A percentile compares a stretch with the other conserved stretches of the same genome.
These are phyloP conservation scores for Cercospora sp. DNA, from an alignment of 2,329 filamentous ascomycete species.

Conservation along the genomic window DNA sequence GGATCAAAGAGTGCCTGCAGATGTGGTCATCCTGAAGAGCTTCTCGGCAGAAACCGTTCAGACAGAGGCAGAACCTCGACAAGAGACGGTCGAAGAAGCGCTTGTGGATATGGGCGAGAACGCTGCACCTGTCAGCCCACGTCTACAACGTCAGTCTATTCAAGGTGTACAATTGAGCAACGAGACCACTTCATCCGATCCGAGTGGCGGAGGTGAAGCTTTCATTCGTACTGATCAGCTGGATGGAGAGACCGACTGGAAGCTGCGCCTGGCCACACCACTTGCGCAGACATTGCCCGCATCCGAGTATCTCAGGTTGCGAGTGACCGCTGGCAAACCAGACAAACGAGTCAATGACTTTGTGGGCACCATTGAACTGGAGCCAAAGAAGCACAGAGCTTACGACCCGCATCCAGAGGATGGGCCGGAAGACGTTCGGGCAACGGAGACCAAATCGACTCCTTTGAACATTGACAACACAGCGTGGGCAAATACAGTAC, in stretches of 20 bases:
- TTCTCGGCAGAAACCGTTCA: slow-evolving; percentile 57
- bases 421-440: slow-evolving; percentile 4
- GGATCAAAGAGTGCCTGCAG: slow-evolving; percentile 89
- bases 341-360: slow-evolving; percentile 96
- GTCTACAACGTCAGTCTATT: slow-evolving; percentile 31
- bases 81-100: slow-evolving; percentile 20
- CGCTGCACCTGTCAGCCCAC: slow-evolving; percentile 23
- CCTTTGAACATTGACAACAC: slow-evolving; percentile 94
- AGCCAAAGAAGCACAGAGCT: slow-evolving; percentile 55
- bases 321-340: slow-evolving; percentile 81
- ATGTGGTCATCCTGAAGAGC: slow-evolving; percentile 90
- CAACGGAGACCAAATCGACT: slow-evolving; percentile 49
- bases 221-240: slow-evolving; percentile 97
- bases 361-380: slow-evolving; percentile 78
- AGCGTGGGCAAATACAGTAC: slow-evolving; percentile 96
- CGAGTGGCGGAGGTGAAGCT: slow-evolving; percentile 70
- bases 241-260: slow-evolving; percentile 98
- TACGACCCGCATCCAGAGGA: slow-evolving; percentile 44
- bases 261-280: slow-evolving; percentile 82
- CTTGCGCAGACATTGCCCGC: slow-evolving; percentile 76
- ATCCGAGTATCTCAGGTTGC: slow-evolving; percentile 66
- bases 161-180: slow-evolving; percentile 30
- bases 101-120: slow-evolving; percentile 31
- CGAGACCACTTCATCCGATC: slow-evolving; percentile 38
- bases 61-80: slow-evolving; percentile 39